Conservation (phyloP, 805 yeast species). For the Starmerella bombicola region DNA sequence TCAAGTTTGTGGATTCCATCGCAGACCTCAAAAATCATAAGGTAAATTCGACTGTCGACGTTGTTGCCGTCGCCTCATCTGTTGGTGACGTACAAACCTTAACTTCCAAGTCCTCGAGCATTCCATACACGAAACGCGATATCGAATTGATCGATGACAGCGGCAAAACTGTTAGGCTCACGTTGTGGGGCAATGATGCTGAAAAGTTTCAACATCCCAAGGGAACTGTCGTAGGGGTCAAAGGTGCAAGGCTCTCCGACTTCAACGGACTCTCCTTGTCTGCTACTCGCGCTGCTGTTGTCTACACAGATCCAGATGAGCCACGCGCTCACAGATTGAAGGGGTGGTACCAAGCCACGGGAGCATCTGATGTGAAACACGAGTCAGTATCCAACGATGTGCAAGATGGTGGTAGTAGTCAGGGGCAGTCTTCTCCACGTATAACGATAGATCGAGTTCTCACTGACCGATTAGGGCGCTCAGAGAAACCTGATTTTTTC, state of each 20-base stretch:
- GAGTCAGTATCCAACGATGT: constrained; percentile 21
- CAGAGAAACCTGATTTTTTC: constrained; percentile 72
- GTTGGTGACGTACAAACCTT: constrained; percentile 67
- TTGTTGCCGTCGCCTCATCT: constrained; percentile 70
- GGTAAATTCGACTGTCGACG: constrained; percentile 59
- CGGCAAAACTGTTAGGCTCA: constrained; percentile 59
- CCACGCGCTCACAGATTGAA: constrained; percentile 76
- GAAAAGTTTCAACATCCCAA: constrained; percentile 52
- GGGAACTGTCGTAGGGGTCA: constrained; percentile 69
- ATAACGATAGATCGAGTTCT: constrained; percentile 50
- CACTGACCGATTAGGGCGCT: constrained; percentile 54
- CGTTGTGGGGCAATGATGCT: constrained; percentile 86
- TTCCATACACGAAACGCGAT: constrained; percentile 87
- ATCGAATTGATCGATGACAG: constrained; percentile 75
- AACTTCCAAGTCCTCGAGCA: constrained; percentile 76
- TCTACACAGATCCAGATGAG: constrained; percentile 73
- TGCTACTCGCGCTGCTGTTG: constrained; percentile 62
- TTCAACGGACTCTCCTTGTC: constrained; percentile 78
- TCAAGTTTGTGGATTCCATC: constrained; percentile 58
- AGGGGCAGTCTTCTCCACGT: constrained; percentile 34
- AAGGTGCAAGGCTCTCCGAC: constrained; percentile 80
- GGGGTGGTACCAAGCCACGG: constrained; percentile 90
- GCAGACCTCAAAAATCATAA: constrained; percentile 37
- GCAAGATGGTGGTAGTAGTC: not conserved
- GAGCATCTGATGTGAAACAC: constrained; percentile 31